Conservation (phyloP, 345 rosid species). For the Diplotaxis tenuifolia region DNA sequence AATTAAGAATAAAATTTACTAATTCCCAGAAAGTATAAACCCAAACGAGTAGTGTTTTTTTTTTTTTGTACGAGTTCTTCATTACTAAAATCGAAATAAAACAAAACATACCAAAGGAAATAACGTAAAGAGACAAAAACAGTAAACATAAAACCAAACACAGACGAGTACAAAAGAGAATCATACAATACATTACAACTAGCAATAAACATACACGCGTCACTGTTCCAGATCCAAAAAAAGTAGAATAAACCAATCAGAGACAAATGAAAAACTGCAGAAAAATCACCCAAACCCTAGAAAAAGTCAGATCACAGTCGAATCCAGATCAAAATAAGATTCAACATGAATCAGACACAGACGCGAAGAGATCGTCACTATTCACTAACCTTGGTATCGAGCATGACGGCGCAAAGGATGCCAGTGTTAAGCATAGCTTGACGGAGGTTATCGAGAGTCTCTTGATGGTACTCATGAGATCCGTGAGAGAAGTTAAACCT, state of each 20-base stretch:
- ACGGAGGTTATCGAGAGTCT: slow-evolving; percentile 86
- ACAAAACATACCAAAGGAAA: not conserved
- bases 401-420: slow-evolving; percentile 95
- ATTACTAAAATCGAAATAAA: not conserved
- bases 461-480: slow-evolving; percentile 88
- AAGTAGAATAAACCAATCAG: not conserved
- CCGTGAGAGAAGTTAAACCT: slow-evolving; percentile 98
- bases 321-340: slow-evolving; percentile 9
- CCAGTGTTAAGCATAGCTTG: slow-evolving; percentile 86
- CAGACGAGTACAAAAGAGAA: slow-evolving; percentile 6
- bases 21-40: not conserved
- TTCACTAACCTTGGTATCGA: slow-evolving; percentile 78
- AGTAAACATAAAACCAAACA: slow-evolving; percentile 10
- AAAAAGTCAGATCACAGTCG: slow-evolving; percentile 18
- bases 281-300: slow-evolving; percentile 26
- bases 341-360: no score
- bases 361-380: slow-evolving; percentile 13
- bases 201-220: not conserved
- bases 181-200: not conserved
- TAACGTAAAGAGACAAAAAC: slow-evolving; percentile 27
- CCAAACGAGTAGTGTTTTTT: not conserved
- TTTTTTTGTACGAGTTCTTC: not conserved
- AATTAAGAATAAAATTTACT: not conserved
- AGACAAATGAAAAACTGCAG: not conserved
- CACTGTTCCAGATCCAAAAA: slow-evolving; percentile 22